phyloP scores from a whole-genome alignment of 2,329 filamentous ascomycete genomes.

The Aspergillus brasiliensis region DNA sequence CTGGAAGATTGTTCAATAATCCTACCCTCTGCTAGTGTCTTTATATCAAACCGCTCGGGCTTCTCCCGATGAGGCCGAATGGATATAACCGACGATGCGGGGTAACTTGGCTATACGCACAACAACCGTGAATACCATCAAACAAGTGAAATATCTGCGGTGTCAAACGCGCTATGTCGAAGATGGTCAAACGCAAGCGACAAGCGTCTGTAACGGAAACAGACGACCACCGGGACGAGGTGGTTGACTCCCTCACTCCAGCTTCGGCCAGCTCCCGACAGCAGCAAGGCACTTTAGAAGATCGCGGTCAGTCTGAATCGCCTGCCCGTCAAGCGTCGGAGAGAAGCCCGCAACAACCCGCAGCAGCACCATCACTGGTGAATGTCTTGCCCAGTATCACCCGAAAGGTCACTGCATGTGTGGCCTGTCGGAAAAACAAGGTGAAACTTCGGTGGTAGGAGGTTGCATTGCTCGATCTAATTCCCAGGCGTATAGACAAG shows the following conservation, averaged over 20 bases:
- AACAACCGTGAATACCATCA: neutral
- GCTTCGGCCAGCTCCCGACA: too few species aligned
- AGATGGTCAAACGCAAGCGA: conserved; percentile 2
- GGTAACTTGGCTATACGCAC: neutral
- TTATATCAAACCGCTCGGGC: conserved; percentile 8
- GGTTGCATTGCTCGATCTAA: neutral
- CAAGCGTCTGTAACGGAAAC: too few species aligned
- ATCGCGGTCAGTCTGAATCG: too few species aligned
- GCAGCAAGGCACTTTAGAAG: too few species aligned
- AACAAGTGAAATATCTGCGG: neutral
- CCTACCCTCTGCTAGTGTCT: neutral
- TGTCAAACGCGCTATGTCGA: neutral
- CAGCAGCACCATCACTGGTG: conserved; percentile 6
- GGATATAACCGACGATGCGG: neutral
- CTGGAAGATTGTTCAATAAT: neutral
- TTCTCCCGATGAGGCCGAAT: neutral
- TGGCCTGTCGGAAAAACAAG: conserved; percentile 55
- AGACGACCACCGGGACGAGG: too few species aligned
- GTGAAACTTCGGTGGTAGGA: conserved; percentile 27
- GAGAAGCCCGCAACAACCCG: neutral
- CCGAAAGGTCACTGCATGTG: conserved; percentile 50
- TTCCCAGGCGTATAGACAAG: conserved; percentile 34
- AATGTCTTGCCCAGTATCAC: conserved; percentile 35
- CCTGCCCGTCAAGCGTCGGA: too few species aligned
- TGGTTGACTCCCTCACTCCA: too few species aligned